These are phyloP conservation scores for Metarhizium robertsii DNA, from an alignment of 2,329 filamentous ascomycete species.

Conservation along the genomic window DNA sequence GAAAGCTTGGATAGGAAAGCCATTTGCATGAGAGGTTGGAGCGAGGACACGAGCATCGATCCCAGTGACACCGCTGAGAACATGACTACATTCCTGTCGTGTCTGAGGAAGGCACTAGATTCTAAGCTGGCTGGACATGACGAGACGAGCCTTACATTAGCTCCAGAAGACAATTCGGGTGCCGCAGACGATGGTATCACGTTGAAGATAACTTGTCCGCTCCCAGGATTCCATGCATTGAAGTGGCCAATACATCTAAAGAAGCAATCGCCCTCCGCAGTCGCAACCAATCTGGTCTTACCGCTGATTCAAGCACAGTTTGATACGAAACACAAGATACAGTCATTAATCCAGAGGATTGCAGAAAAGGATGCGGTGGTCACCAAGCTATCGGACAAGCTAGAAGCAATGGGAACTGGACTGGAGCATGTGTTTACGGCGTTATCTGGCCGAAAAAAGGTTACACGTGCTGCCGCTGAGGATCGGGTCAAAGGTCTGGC, in stretches of 20 bases:
- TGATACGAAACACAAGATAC: conserved; percentile 28
- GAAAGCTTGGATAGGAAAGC: conserved; percentile 53
- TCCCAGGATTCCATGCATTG: conserved; percentile 57
- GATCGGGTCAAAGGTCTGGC: conserved; percentile 42
- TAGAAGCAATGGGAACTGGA: conserved; percentile 40
- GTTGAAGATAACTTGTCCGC: conserved; percentile 46
- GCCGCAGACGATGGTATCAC: conserved; percentile 32
- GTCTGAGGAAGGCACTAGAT: conserved; percentile 46
- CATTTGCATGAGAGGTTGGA: conserved; percentile 53
- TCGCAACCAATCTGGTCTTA: conserved; percentile 40
- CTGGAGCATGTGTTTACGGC: conserved; percentile 45
- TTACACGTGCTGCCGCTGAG: conserved; percentile 33
- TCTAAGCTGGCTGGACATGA: conserved; percentile 32
- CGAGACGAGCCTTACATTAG: conserved; percentile 35
- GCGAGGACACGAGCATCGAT: conserved; percentile 62
- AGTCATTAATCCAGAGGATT: conserved; percentile 33
- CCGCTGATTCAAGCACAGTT: conserved; percentile 40
- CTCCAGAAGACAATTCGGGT: conserved; percentile 21
- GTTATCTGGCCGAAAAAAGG: conserved; percentile 37
- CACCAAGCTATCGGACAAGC: conserved; percentile 41
- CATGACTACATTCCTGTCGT: conserved; percentile 55
- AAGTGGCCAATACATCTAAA: conserved; percentile 55
- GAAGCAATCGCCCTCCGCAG: conserved; percentile 30
- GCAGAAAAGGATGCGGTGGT: conserved; percentile 44
- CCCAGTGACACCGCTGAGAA: conserved; percentile 60